phyloP scores from a whole-genome alignment of 352 stramenopile species.

The Hyaloperonospora arabidopsidis region DNA sequence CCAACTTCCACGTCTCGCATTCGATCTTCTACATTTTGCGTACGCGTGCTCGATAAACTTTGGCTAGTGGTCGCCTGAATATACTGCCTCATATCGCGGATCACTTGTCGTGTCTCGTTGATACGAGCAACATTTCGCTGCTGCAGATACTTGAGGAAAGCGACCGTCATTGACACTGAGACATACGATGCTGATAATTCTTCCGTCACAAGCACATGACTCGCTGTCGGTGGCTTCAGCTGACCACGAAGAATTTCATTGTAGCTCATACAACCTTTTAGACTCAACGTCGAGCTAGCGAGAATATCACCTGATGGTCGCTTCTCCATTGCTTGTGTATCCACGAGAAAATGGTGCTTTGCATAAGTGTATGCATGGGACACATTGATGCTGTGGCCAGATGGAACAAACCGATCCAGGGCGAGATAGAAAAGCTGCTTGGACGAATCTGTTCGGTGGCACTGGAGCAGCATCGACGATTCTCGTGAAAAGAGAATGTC shows the following conservation, averaged over 20 bases:
- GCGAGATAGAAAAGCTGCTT: slow-evolving; percentile 68
- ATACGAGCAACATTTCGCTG: slow-evolving; percentile 57
- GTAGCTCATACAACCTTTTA: slow-evolving; percentile 39
- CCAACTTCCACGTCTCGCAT: slow-evolving; percentile 45
- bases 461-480: slow-evolving; percentile 66
- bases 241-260: slow-evolving; percentile 55
- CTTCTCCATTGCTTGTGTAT: slow-evolving; percentile 55
- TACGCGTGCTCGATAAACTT: slow-evolving; percentile 11
- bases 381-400: slow-evolving; percentile 53
- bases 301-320: slow-evolving; percentile 33
- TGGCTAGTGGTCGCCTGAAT: slow-evolving; percentile 21
- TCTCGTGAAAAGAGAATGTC: slow-evolving; percentile 73
- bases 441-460: slow-evolving; percentile 33
- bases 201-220: slow-evolving; percentile 72
- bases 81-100: slow-evolving; percentile 53
- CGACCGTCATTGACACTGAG: slow-evolving; percentile 74
- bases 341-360: slow-evolving; percentile 71
- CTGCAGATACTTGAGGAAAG: slow-evolving; percentile 71
- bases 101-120: slow-evolving; percentile 42
- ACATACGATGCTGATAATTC: slow-evolving; percentile 76
- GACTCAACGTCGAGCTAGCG: slow-evolving; percentile 24
- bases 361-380: slow-evolving; percentile 76
- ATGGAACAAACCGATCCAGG: slow-evolving; percentile 57
- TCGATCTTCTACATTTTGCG: slow-evolving; percentile 30
- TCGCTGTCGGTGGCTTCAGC: slow-evolving; percentile 41